Conservation (phyloP, 208 protist species). For the Leptomonas pyrrhocoris region DNA sequence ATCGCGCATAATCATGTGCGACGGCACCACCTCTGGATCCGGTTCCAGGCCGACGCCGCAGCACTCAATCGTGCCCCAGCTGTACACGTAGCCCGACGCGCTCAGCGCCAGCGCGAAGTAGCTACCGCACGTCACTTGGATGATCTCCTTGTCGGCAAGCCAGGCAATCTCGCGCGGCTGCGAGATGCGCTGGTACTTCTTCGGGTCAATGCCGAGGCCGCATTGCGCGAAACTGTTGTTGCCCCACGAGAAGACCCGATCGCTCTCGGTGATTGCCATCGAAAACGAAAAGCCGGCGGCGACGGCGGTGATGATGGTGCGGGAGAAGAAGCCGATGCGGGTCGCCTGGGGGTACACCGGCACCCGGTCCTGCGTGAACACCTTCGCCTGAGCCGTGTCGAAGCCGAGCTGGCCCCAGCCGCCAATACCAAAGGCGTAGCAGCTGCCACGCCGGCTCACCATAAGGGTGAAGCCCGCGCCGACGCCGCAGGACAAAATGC, state of each 20-base stretch:
- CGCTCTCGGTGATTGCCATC: constrained; percentile 68
- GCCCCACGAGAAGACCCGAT: constrained; percentile 82
- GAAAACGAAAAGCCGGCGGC: constrained; percentile 65
- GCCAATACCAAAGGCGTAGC: constrained; percentile 72
- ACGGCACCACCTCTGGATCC: constrained; percentile 39
- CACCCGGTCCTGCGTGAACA: constrained; percentile 63
- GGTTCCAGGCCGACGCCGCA: constrained; percentile 74
- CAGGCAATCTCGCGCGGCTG: constrained; percentile 68
- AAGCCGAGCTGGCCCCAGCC: constrained; percentile 86
- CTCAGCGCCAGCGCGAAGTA: constrained; percentile 80
- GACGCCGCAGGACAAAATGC: constrained; percentile 64
- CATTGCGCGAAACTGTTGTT: constrained; percentile 86
- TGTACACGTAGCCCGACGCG: constrained; percentile 72
- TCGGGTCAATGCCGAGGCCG: constrained; percentile 72
- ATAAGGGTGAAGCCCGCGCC: constrained; percentile 80
- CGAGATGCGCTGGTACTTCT: constrained; percentile 52
- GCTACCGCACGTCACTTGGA: constrained; percentile 83
- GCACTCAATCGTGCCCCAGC: constrained; percentile 85
- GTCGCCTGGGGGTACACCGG: constrained; percentile 72
- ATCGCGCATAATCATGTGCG: constrained; percentile 55
- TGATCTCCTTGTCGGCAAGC: constrained; percentile 77
- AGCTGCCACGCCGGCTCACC: constrained; percentile 64
- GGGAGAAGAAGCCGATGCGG: constrained; percentile 62
- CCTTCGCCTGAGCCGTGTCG: constrained; percentile 44
- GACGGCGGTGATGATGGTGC: constrained; percentile 56